A percentile compares a stretch with the other conserved stretches of the same genome.
phyloP scores from a whole-genome alignment of 106 monocot genomes.

The Apostasia shenzhenica region DNA sequence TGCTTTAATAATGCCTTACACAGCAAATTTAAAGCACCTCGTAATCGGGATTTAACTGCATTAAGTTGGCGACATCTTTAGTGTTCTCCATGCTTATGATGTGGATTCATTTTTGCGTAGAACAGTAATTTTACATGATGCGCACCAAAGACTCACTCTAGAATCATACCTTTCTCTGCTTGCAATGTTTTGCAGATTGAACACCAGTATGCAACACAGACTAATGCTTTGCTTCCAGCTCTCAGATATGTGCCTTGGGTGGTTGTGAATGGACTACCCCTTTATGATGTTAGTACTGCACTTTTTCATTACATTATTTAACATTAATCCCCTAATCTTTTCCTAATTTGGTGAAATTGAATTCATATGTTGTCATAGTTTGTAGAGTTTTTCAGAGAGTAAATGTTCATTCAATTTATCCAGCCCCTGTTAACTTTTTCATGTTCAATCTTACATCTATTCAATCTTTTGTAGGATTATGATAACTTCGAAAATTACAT shows the following conservation, averaged over 20 bases:
- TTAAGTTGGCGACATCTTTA: too few relatives aligned
- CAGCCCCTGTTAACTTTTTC: too few relatives aligned
- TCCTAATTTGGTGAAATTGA: too few relatives aligned
- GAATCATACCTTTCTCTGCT: background rate
- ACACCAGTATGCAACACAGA: conserved; percentile 51
- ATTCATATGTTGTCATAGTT: too few relatives aligned
- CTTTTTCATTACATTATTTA: background rate
- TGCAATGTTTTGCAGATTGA: conserved; percentile 33
- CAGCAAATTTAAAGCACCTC: too few relatives aligned
- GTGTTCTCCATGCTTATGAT: too few relatives aligned
- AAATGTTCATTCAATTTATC: too few relatives aligned
- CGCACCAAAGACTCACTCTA: background rate
- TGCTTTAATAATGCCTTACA: too few relatives aligned
- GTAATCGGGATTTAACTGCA: too few relatives aligned
- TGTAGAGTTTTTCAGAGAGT: too few relatives aligned
- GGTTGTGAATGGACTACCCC: conserved; percentile 43
- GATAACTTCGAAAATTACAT: conserved; percentile 47
- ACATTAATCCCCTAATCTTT: too few relatives aligned
- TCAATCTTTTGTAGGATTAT: conserved; percentile 38
- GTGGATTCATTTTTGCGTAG: background rate
- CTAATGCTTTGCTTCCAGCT: conserved; percentile 51
- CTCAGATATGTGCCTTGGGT: conserved; percentile 69
- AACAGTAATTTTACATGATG: background rate
- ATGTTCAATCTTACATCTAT: background rate
- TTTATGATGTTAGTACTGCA: conserved; percentile 41